Base-by-base conservation (phyloP, 2,329 filamentous ascomycete species). In the Xylariaceae sp. region DNA sequence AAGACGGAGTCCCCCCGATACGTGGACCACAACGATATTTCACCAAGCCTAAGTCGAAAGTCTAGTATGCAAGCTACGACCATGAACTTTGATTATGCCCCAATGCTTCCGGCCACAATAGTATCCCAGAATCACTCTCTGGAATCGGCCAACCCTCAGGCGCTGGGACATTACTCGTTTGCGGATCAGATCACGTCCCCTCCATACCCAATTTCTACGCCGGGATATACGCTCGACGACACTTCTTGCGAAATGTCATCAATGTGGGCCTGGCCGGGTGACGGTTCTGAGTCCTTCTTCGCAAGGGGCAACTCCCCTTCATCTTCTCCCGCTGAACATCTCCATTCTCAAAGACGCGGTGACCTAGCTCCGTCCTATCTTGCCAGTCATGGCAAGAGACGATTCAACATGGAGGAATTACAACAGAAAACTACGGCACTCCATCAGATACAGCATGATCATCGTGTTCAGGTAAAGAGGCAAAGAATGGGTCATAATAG, bases 381-480 rank as follows among this genome's bases (percentile, higher is more conserved):
- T 10, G 21, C 47, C 1, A 66, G 71, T 47, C 70, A 72, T 21
- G 65, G 69, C 3, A 74, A 75, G 48, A 73, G 75, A 50, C 74
- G 75, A 61, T 70, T 76, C 55, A 72, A 73, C 64, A 68, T 77
- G 4, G 72, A 76, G 43, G 74, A 77, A 53, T 72, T 75, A 9
- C 77, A 77, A 61, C 74, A 75, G 52, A 79, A 74, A 69, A 76
- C 75, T 0, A 71, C 68, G 1, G 77, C 76, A 9, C 72, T 82
- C 0, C 78, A 80, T 26, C 70, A 72, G 44, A 74, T 70, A 3
- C 77, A 80, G 57, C 54, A 64, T 37, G 50, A 50, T 29, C 52
- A 53, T 14, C 63, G 61, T 5, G 51, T 57, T n/a, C 46, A 52
- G n/a, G 50, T 44, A 50, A 66, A 52, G 41, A 54, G 54, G 12